Evolutionary conservation across 116 monocot genomes (phyloP).

Genomic region (Trichopus zeylanicus): DNA sequence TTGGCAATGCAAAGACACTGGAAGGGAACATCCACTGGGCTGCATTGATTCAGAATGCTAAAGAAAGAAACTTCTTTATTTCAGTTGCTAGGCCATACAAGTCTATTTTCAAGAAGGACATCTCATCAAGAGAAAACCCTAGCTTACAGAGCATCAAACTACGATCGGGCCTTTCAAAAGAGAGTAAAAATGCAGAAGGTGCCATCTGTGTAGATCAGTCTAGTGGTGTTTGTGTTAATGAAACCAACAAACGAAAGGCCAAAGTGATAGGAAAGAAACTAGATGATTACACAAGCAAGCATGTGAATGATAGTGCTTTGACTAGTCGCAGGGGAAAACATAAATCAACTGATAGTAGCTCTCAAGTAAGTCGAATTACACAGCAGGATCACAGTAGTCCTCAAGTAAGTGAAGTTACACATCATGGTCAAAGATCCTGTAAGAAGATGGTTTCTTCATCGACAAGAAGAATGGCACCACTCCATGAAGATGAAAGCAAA

Average conservation of each 20-base stretch:
- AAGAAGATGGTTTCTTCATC: constrained; percentile 3
- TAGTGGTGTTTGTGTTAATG: not conserved
- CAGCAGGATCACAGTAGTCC: not conserved
- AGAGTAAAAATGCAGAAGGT: constrained; percentile 1
- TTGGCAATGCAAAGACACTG: constrained; percentile 86
- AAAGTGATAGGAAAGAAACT: constrained; percentile 8
- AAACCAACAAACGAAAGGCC: constrained; percentile 3
- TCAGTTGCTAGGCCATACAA: constrained; percentile 61
- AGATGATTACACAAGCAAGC: constrained; percentile 4
- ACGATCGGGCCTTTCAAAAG: constrained; percentile 6
- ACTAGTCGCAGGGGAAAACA: not conserved
- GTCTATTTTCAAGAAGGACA: constrained; percentile 25
- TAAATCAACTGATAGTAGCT: not conserved
- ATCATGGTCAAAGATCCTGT: no score
- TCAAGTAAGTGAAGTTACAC: no score
- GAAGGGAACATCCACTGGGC: constrained; percentile 72
- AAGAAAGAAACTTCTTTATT: constrained; percentile 60
- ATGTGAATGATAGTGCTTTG: not conserved
- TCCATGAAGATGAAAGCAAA: constrained; percentile 10
- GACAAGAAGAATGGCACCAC: constrained; percentile 4
- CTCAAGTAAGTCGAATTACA: not conserved
- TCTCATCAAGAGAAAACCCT: constrained; percentile 9
- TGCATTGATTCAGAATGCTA: constrained; percentile 64
- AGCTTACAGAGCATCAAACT: not conserved
- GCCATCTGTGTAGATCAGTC: no score